Evolutionary conservation across 2,329 filamentous ascomycete genomes (phyloP), one percentile per base, ranked within the genome.

Genomic region (Penicillium sp.): DNA sequence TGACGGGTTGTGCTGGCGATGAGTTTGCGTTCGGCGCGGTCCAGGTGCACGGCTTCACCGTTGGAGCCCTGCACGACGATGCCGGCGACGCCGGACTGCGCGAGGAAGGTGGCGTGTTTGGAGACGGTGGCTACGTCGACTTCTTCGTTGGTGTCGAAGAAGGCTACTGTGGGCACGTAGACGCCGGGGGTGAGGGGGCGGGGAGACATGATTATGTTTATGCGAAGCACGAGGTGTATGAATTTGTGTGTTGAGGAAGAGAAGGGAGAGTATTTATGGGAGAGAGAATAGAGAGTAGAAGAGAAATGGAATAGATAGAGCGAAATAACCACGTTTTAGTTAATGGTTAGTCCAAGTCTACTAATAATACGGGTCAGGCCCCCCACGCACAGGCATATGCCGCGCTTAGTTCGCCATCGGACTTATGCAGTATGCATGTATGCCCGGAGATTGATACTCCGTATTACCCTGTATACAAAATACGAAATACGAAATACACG

Each of bases 41-140:
- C 85, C 33, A 93, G 80, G 67, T 91, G 89, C 12, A 91, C 88
- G 7, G 90, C 89, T 76, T 94, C 90, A 65, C 89, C 89, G 67
- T 93, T 93, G 67, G 87, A 90, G 47, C 89, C 89, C 70, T 91
- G 89, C 11, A 87, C 89, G 49, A 88, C 87, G 47, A 93, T 79
- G 20, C 89, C 88, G 16, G 86, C 82, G 43, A 92, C 83, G 61
- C 89, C 89, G 26, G 87, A 83, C 56, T 81, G 71, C 47, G 88
- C 89, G n/a, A 93, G 83, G 64, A 85, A 83, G 52, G 89, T 81
- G 38, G 87, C 84, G 61, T 79, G 73, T 52, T 77, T 79, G 49
- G 81, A 78, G 58, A 86, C 85, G 40, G 84, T 82, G 35, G 77
- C 72, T 12, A 81, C 77, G 66, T 91, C 88, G 55, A 91, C 74